Base-by-base conservation (phyloP, 306 rosid species). In the Prunus dulcis region DNA sequence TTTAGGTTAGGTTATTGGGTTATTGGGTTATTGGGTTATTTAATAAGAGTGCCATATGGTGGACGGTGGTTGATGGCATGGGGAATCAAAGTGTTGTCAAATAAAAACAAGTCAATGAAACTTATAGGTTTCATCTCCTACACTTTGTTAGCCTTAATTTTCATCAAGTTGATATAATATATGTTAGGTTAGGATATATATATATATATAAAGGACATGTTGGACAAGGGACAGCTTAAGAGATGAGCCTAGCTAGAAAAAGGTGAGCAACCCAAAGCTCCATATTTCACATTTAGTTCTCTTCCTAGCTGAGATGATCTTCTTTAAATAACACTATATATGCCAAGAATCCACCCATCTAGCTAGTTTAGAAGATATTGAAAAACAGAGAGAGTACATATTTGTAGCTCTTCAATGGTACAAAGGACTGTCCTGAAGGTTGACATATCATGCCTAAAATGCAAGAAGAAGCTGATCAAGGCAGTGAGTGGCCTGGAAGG, bases 351-450 rank as follows among this genome's bases (percentile, higher is more conserved):
- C 46, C 8, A 69, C 5, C 34, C 27, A 22, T 51, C 74, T 28
- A 30, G 46, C 62, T 69, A 28, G 18, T 25, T 69, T 53, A 9
- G 25, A 23, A 53, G 22, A 53, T 17, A 53, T 3, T 19, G 58
- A 67, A 34, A 8, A 12, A 58, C 15, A 72, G 67, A 20, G 25
- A 46, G 22, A 14, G 23, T 3, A 1, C 0, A 19, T n/a, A 18
- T 9, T 9, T 58, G 12, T 41, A 46, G 57, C 25, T 23, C 63
- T 60, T 69, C 81, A 77, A 89, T 86, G 95, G 85, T 80, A 23
- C 85, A 78, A 82, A 82, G 43, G 65, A 88, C 92, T 1, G 88
- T 88, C 5, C 76, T 90, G 66, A 90, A 84, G 82, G 95, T 90
- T 76, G 77, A 84, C 25, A 78, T 81, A 70, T 20, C 74, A 46